Evolutionary conservation across 148 eudicot species (phyloP).

Genomic region (Rhododendron ferrugineum): DNA sequence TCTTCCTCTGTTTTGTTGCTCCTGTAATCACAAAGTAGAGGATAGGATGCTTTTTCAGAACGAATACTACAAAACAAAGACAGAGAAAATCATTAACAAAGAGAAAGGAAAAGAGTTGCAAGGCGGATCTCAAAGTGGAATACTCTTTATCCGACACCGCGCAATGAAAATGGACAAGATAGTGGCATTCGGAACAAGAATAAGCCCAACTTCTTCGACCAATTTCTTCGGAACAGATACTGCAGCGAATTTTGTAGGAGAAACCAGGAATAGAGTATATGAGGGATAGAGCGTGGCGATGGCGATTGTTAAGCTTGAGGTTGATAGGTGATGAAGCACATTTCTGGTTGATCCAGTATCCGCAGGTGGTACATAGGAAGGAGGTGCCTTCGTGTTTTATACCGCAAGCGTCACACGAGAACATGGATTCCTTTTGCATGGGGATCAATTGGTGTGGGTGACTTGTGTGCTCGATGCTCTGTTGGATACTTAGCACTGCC

Average conservation of each 20-base stretch:
- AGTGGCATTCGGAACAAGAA: too few relatives aligned
- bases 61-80: not conserved
- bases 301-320: not conserved
- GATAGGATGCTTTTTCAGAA: not conserved
- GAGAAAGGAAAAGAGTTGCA: not conserved
- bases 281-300: not conserved
- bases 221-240: not conserved
- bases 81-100: not conserved
- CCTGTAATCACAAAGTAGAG: not conserved
- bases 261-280: not conserved
- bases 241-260: not conserved
- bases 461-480: not conserved
- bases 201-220: not conserved
- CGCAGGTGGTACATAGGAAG: not conserved
- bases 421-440: not conserved
- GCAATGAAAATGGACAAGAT: too few relatives aligned
- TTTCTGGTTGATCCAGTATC: conserved; percentile 1
- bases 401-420: not conserved
- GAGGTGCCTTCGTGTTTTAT: not conserved
- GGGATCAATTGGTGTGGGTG: not conserved
- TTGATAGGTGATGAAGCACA: not conserved
- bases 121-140: not conserved
- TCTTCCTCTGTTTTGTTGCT: too few relatives aligned
- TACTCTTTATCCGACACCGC: too few relatives aligned
- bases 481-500: not conserved